A percentile compares a stretch with the other conserved stretches of the same genome.
These are phyloP conservation scores for Carex cristatella DNA, from an alignment of 176 grass and related monocot genomes.

Conservation along the genomic window DNA sequence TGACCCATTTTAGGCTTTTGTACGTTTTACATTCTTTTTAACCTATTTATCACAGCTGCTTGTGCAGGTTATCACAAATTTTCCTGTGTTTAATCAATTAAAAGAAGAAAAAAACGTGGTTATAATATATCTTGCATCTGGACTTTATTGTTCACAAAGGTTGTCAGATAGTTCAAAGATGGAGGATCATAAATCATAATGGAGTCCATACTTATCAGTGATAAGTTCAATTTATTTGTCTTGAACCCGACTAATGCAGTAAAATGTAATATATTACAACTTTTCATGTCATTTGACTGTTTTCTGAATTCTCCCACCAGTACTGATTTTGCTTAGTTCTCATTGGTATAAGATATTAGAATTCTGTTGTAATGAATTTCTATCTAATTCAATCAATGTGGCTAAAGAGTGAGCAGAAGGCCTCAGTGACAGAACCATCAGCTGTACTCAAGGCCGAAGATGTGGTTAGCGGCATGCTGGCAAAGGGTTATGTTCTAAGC, in stretches of 20 bases:
- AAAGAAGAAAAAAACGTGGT: not conserved
- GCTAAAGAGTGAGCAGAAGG: not conserved
- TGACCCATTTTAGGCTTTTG: not conserved
- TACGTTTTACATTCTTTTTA: not conserved
- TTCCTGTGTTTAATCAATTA: not conserved
- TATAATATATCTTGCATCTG: not conserved
- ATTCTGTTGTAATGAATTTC: not conserved
- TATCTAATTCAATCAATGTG: not conserved
- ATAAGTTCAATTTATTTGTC: not conserved
- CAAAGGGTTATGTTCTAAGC: slow-evolving; percentile 91
- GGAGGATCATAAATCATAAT: not conserved
- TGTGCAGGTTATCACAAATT: not conserved
- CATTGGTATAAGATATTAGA: not conserved
- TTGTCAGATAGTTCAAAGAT: not conserved
- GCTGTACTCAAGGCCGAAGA: slow-evolving; percentile 88
- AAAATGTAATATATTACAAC: not conserved
- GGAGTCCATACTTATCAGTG: not conserved
- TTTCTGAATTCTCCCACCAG: not conserved
- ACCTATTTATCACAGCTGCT: not conserved
- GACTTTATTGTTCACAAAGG: not conserved
- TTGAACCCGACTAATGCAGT: not conserved
- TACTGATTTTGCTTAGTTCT: not conserved
- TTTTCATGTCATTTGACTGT: not conserved
- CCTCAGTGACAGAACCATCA: slow-evolving; percentile 26
- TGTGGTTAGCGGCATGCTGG: slow-evolving; percentile 95